phyloP scores from a whole-genome alignment of 164 flowering plant genomes.

The Taxillus chinensis region DNA sequence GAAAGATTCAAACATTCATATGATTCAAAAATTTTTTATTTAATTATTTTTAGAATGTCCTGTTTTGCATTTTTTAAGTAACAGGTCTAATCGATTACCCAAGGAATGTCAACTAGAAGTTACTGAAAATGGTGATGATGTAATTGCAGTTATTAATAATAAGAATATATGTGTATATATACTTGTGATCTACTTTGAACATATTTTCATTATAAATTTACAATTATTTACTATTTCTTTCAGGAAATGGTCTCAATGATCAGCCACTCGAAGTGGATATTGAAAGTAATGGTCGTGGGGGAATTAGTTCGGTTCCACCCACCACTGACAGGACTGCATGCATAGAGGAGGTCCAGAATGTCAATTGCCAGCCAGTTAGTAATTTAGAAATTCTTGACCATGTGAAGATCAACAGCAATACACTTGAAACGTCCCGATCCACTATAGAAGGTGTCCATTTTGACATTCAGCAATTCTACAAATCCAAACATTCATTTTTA shows the following conservation, averaged over 20 bases:
- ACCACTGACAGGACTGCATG: slow-evolving; percentile 1
- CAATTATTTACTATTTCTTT: slow-evolving; percentile 2
- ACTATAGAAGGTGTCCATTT: slow-evolving; percentile 24
- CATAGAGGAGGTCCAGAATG: neutral
- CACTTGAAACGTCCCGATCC: slow-evolving; percentile 31
- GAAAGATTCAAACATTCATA: no score
- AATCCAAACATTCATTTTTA: no score
- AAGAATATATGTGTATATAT: neutral
- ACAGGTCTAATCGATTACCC: neutral
- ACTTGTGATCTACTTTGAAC: neutral
- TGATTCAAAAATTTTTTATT: no score
- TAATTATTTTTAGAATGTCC: no score
- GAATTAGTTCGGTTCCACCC: slow-evolving; percentile 7
- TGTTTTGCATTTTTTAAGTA: no score
- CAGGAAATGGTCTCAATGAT: slow-evolving; percentile 10
- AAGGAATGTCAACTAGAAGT: neutral
- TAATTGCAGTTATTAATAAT: slow-evolving; percentile 3
- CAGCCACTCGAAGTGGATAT: neutral
- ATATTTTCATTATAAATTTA: neutral
- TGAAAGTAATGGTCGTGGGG: neutral
- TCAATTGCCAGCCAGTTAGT: slow-evolving; percentile 6
- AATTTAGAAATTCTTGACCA: slow-evolving; percentile 30
- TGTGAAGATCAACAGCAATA: slow-evolving; percentile 28
- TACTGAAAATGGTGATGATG: neutral
- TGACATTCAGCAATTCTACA: no score